Percentiles rank a stretch among this genome's conserved stretches.
Evolutionary conservation across 352 stramenopile genomes (phyloP).

Genomic region (Phytophthora melonis): DNA sequence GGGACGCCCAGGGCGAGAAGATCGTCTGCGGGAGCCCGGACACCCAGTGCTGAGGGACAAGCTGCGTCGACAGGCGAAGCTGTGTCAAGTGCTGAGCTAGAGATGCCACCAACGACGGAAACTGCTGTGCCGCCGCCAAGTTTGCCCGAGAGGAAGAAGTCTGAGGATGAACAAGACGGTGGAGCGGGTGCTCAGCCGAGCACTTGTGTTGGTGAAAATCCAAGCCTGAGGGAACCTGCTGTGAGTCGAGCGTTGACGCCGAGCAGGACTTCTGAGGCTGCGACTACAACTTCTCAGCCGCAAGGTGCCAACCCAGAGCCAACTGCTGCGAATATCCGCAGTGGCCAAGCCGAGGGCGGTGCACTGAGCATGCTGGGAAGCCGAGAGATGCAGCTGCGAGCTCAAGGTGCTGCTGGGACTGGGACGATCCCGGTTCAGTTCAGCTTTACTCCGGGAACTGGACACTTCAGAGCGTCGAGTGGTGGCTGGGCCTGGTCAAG

Average conservation of each 20-base stretch:
- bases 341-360: background rate
- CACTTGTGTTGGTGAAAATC: background rate
- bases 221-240: background rate
- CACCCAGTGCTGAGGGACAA: background rate
- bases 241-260: background rate
- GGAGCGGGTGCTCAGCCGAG: background rate
- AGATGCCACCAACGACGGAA: background rate
- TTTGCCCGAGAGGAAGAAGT: background rate
- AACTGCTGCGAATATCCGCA: background rate
- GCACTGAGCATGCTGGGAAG: background rate
- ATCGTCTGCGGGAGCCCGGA: background rate
- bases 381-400: background rate
- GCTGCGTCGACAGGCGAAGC: background rate
- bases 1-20: background rate
- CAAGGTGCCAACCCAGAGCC: background rate
- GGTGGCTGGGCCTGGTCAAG: background rate
- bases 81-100: background rate
- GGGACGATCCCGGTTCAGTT: background rate
- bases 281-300: background rate
- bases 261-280: background rate
- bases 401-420: background rate
- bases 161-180: background rate
- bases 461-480: background rate
- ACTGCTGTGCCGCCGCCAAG: background rate
- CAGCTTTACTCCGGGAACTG: background rate